A percentile compares a stretch with the other conserved stretches of the same genome.
Evolutionary conservation across 495 filamentous ascomycete genomes (phyloP).

Genomic region (Talaromyces proteolyticus): DNA sequence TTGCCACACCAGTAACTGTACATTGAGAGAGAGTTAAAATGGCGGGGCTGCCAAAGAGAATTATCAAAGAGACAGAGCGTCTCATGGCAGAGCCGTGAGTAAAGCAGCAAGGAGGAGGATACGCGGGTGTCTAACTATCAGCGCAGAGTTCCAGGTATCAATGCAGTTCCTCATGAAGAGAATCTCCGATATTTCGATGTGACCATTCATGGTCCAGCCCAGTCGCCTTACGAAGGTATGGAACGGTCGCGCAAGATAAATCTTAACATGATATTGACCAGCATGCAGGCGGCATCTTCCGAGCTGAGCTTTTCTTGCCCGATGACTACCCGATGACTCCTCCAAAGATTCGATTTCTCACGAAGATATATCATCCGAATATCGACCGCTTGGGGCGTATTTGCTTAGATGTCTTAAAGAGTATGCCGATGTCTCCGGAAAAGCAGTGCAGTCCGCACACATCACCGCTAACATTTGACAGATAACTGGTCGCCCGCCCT

Average conservation of each 20-base stretch:
- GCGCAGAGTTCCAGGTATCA: constrained; percentile 87
- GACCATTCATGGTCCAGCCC: constrained; percentile 87
- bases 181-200: constrained; percentile 98
- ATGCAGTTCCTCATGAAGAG: constrained; percentile 94
- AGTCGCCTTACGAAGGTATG: constrained; percentile 88
- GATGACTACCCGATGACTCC: constrained; percentile 99
- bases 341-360: constrained; percentile 96
- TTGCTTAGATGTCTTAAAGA: constrained; percentile 96
- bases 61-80: constrained; percentile 97
- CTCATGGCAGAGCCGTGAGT: constrained; percentile 93
- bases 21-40: background rate
- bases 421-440: constrained; percentile 41
- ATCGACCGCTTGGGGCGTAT: constrained; percentile 97
- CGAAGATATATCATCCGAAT: constrained; percentile 98
- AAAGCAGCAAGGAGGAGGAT: constrained; percentile 5
- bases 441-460: background rate
- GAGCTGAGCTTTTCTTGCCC: constrained; percentile 96
- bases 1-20: no score
- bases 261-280: no score
- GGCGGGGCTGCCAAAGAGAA: constrained; percentile 85
- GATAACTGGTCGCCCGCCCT: constrained; percentile 99
- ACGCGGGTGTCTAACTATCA: constrained; percentile 4
- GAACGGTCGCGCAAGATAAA: no score
- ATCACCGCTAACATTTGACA: constrained; percentile 25
- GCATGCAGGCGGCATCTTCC: constrained; percentile 79